phyloP scores from a whole-genome alignment of 116 monocot species.

The Iris pallida region DNA sequence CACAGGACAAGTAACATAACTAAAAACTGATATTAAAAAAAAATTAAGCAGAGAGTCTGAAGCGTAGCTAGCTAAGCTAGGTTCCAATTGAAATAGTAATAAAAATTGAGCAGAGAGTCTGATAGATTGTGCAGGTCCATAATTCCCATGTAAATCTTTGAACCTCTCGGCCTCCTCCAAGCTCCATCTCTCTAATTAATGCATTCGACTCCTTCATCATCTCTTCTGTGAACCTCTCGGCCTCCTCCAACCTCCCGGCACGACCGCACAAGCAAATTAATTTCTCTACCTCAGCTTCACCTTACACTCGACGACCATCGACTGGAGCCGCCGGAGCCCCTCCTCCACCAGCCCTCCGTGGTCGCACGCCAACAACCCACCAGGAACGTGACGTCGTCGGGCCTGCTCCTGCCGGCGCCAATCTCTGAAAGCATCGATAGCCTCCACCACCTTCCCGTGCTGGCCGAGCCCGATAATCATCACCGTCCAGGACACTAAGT shows the following conservation, averaged over 20 bases:
- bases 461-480: conserved; percentile 52
- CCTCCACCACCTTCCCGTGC: conserved; percentile 54
- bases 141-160: too few species aligned
- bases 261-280: conserved; percentile 67
- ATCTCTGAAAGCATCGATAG: conserved; percentile 33
- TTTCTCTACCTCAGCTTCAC: conserved; percentile 41
- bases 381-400: conserved; percentile 32
- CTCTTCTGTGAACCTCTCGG: conserved; percentile 44
- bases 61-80: too few species aligned
- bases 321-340: conserved; percentile 37
- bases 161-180: too few species aligned
- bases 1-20: too few species aligned
- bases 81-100: too few species aligned
- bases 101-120: too few species aligned
- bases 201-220: conserved; percentile 37
- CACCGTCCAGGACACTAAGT: conserved; percentile 50
- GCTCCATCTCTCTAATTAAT: too few species aligned
- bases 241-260: conserved; percentile 55
- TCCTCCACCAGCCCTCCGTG: conserved; percentile 60
- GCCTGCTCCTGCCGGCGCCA: conserved; percentile 29
- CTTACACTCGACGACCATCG: conserved; percentile 31
- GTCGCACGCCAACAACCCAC: conserved; percentile 56
- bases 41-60: too few species aligned
- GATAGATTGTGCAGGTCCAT: too few species aligned
- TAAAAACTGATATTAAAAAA: too few species aligned